These are phyloP conservation scores for Mucor plumbeus DNA, from an alignment of 371 early-diverging fungal species.

Conservation along the genomic window DNA sequence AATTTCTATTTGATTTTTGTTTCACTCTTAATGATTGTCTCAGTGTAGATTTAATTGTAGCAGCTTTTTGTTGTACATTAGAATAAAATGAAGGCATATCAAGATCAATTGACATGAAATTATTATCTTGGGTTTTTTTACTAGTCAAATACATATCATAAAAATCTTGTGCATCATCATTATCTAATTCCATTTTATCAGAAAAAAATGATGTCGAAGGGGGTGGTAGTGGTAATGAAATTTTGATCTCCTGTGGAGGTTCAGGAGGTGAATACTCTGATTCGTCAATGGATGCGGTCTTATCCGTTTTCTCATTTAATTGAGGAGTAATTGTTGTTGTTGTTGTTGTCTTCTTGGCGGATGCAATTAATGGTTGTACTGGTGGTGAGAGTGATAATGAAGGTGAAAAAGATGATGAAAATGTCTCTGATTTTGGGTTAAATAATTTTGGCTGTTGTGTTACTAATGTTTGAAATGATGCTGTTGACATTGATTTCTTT, in stretches of 20 bases:
- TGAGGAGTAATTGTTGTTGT: conserved; percentile 7
- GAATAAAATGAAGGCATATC: conserved; percentile 15
- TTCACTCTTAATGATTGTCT: conserved; percentile 33
- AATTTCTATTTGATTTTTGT: conserved; percentile 32
- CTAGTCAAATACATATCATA: conserved; percentile 35
- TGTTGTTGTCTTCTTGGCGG: not conserved
- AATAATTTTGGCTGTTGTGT: conserved; percentile 9
- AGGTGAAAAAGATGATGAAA: not conserved
- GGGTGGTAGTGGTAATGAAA: conserved; percentile 38
- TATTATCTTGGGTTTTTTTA: conserved; percentile 11
- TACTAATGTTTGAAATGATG: conserved; percentile 20
- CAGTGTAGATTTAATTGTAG: conserved; percentile 36
- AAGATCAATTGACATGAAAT: conserved; percentile 30
- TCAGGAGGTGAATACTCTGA: conserved; percentile 31
- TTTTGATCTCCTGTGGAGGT: conserved; percentile 36
- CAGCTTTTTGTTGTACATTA: conserved; percentile 34
- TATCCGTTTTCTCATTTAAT: conserved; percentile 20
- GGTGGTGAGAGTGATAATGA: conserved; percentile 3
- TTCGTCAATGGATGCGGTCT: conserved; percentile 18
- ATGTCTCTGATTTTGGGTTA: not conserved
- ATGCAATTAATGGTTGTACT: not conserved
- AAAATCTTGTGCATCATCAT: conserved; percentile 32
- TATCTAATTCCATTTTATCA: conserved; percentile 47
- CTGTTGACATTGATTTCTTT: conserved; percentile 18
- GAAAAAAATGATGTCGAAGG: conserved; percentile 43